Conservation (phyloP, 2,329 filamentous ascomycete genomes). For the Exophiala calicioides region DNA sequence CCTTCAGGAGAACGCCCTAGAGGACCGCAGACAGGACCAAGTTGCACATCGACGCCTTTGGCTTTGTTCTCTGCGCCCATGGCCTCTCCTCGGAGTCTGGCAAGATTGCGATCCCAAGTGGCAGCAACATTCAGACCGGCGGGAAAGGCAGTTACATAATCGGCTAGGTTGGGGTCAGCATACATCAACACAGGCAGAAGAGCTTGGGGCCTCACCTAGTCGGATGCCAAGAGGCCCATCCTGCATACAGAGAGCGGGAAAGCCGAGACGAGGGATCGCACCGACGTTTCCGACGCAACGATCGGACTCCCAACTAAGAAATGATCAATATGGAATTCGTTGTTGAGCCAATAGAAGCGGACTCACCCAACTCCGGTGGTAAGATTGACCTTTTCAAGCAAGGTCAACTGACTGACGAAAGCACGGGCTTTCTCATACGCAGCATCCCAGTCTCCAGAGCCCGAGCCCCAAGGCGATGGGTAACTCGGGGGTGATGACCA, state of each 20-base stretch:
- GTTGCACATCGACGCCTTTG: constrained; percentile 73
- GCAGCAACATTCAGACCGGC: constrained; percentile 77
- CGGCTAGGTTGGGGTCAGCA: constrained; percentile 48
- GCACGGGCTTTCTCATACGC: constrained; percentile 74
- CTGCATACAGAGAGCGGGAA: constrained; percentile 78
- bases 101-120: constrained; percentile 75
- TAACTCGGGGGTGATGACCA: constrained; percentile 67
- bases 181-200: background rate
- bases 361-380: constrained; percentile 84
- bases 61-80: constrained; percentile 74
- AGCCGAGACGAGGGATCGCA: constrained; percentile 57
- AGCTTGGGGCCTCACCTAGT: constrained; percentile 46
- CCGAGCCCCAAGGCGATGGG: constrained; percentile 83
- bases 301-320: constrained; percentile 63
- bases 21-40: constrained; percentile 77
- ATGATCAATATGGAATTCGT: constrained; percentile 19
- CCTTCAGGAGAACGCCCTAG: constrained; percentile 68
- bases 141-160: constrained; percentile 80
- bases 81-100: constrained; percentile 67
- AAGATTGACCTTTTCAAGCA: constrained; percentile 89
- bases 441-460: constrained; percentile 70
- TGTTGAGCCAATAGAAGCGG: background rate
- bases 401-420: constrained; percentile 80
- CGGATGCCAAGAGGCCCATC: constrained; percentile 82
- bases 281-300: constrained; percentile 74